A percentile compares a stretch with the other conserved stretches of the same genome.
phyloP scores from a whole-genome alignment of 805 yeast species.

The Kodamaea sagamina region DNA sequence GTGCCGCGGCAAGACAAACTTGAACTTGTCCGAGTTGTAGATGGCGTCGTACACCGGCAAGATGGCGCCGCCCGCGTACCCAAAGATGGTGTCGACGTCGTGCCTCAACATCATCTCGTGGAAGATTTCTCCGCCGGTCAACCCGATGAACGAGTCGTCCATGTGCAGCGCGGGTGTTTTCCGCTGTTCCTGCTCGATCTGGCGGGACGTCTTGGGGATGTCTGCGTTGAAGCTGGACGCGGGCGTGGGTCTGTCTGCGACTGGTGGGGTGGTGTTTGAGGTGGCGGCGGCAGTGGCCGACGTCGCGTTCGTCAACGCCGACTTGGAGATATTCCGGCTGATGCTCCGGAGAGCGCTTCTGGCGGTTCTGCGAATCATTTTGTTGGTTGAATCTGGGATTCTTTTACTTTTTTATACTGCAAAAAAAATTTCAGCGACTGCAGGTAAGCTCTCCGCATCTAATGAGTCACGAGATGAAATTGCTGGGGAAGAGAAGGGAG shows the following conservation, averaged over 20 bases:
- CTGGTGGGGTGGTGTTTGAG: conserved; percentile 9
- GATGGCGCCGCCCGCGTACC: conserved; percentile 99
- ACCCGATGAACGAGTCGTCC: conserved; percentile 90
- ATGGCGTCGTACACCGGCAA: conserved; percentile 97
- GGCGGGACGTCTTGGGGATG: conserved; percentile 7
- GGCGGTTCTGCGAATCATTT: conserved; percentile 2
- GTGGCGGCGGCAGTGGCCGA: conserved; percentile 25
- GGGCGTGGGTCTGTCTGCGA: conserved; percentile 41
- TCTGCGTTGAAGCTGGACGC: conserved; percentile 51
- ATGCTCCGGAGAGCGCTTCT: conserved; percentile 1
- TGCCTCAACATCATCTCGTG: conserved; percentile 99
- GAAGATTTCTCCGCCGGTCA: conserved; percentile 98
- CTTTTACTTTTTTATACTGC: not conserved
- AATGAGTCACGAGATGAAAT: too few species aligned
- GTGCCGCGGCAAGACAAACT: conserved; percentile 90
- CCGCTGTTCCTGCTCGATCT: conserved; percentile 21
- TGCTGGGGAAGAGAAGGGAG: too few species aligned
- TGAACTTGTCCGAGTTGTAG: conserved; percentile 83
- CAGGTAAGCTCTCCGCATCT: too few species aligned
- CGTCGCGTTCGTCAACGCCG: conserved; percentile 33
- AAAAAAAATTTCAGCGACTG: conserved; percentile 1
- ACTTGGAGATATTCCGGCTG: conserved; percentile 33
- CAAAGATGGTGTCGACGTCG: conserved; percentile 92
- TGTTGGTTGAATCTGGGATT: not conserved
- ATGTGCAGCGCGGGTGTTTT: conserved; percentile 31